Base-by-base conservation (phyloP, 1,139 yeast genomes). In the Yamadazyma epiphylla region DNA sequence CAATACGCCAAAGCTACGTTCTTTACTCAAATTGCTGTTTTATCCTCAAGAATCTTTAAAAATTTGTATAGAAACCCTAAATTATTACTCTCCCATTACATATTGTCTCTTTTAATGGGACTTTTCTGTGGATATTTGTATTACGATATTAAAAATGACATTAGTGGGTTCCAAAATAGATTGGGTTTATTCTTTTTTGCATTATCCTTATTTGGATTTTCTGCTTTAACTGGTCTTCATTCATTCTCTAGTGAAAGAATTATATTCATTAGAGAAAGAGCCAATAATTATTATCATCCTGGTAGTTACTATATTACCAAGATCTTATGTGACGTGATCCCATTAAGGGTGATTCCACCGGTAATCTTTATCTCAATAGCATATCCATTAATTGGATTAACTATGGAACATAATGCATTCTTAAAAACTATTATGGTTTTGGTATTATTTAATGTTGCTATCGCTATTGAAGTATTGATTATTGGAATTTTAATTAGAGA, bases 161-260 rank as follows among this genome's bases (percentile, higher is more conserved):
- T 91, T 36, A 80, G 95, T 49, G 98, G 98, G 0, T 91, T 91
- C 66, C 98, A 91, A 55, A 91, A 91, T 57, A 74, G 98, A 47
- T 66, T 91, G 41, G 98, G 98, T 0, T 65, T 91, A 38, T 91
- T 91, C 58, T 89, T 91, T 67, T 89, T 89, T 55, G 61, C 89
- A 32, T 66, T 91, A 41, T 87, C 97, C 4, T 73, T 89, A 48
- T 89, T 91, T 62, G 98, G 98, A 0, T 91, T 91, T 54, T 82
- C 95, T 2, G 81, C 97, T 0, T 69, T 91, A 49, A 91, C 97
- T 0, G 95, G 96, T 0, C 65, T 91, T 32, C 89, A 87, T 48
- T 77, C 95, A 2, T 91, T 91, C 55, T 80, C 95, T 0, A 72
- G 77, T 36, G 98, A 91, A 53, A 70, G 97, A 45, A 77, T 88